phyloP scores from a whole-genome alignment of 805 yeast species.

The Brettanomyces nanus region DNA sequence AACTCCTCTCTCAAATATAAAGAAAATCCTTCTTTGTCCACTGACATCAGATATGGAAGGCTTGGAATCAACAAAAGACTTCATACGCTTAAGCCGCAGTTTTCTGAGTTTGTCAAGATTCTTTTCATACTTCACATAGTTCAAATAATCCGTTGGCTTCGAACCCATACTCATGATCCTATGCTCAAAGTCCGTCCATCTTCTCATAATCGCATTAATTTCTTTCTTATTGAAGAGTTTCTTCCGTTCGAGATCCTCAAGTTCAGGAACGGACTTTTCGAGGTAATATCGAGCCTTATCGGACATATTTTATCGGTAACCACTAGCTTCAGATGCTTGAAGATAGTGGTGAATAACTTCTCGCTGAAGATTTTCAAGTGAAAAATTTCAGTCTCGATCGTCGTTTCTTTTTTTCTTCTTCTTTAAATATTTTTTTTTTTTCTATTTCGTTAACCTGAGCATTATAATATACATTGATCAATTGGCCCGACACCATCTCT shows the following conservation, averaged over 20 bases:
- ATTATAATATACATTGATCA: not conserved
- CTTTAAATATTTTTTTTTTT: too few species aligned
- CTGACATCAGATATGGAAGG: constrained; percentile 82
- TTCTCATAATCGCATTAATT: constrained; percentile 76
- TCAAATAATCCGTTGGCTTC: constrained; percentile 64
- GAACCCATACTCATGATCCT: constrained; percentile 79
- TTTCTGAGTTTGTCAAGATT: constrained; percentile 71
- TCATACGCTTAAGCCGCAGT: constrained; percentile 60
- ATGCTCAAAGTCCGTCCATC: constrained; percentile 94
- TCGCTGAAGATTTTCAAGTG: too few species aligned
- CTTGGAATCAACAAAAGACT: constrained; percentile 45
- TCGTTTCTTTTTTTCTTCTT: too few species aligned
- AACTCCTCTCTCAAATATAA: constrained; percentile 77
- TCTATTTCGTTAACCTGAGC: too few species aligned
- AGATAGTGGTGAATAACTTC: too few species aligned
- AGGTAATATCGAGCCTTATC: constrained; percentile 42
- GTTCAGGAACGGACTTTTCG: constrained; percentile 78
- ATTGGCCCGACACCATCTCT: constrained; percentile 64
- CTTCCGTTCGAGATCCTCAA: constrained; percentile 76
- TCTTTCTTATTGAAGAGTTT: constrained; percentile 80
- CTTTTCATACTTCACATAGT: constrained; percentile 72
- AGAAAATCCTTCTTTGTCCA: constrained; percentile 69
- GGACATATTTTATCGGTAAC: constrained; percentile 29
- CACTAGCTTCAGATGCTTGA: too few species aligned
- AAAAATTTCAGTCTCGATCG: too few species aligned